Percentiles rank a stretch among this genome's conserved stretches.
Evolutionary conservation across 2,329 filamentous ascomycete genomes (phyloP).

Genomic region (Phaeophleospora eucalypticola): DNA sequence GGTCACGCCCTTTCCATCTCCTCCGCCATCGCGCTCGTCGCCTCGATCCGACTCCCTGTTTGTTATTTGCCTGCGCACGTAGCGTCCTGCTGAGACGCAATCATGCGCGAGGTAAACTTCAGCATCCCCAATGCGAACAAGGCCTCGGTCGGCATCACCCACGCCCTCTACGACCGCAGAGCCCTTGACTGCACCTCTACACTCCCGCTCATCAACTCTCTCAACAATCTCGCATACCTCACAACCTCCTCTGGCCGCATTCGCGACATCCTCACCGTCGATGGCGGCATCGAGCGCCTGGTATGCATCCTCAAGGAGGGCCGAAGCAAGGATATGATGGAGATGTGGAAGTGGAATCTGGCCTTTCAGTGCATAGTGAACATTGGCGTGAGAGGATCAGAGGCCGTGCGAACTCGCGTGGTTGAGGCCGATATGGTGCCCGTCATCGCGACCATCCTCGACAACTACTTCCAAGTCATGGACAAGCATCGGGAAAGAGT

Average conservation of each 20-base stretch:
- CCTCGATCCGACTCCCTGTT: constrained; percentile 2
- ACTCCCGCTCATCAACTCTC: constrained; percentile 93
- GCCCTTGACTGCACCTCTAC: constrained; percentile 98
- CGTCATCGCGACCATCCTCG: constrained; percentile 94
- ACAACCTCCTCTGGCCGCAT: constrained; percentile 97
- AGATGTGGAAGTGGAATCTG: constrained; percentile 99
- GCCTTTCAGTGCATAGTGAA: constrained; percentile 99
- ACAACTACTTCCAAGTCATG: constrained; percentile 96
- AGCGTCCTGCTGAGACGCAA: constrained; percentile 40
- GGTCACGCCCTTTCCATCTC: too few species aligned
- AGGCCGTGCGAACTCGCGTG: constrained; percentile 87
- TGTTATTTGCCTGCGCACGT: neutral
- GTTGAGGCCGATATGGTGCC: constrained; percentile 99
- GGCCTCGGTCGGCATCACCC: constrained; percentile 97
- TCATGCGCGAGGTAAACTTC: constrained; percentile 99
- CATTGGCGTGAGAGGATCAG: constrained; percentile 92
- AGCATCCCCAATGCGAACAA: constrained; percentile 99
- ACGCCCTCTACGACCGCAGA: constrained; percentile 93
- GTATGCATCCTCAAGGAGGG: constrained; percentile 98
- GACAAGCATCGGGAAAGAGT: constrained; percentile 85
- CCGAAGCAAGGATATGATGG: constrained; percentile 96
- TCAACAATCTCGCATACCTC: constrained; percentile 97
- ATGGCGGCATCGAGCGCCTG: constrained; percentile 93
- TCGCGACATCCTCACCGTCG: constrained; percentile 93
- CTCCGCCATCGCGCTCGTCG: constrained; percentile 3